Conservation (phyloP, 1,139 yeast genomes). For the Pneumocystis jirovecii region DNA sequence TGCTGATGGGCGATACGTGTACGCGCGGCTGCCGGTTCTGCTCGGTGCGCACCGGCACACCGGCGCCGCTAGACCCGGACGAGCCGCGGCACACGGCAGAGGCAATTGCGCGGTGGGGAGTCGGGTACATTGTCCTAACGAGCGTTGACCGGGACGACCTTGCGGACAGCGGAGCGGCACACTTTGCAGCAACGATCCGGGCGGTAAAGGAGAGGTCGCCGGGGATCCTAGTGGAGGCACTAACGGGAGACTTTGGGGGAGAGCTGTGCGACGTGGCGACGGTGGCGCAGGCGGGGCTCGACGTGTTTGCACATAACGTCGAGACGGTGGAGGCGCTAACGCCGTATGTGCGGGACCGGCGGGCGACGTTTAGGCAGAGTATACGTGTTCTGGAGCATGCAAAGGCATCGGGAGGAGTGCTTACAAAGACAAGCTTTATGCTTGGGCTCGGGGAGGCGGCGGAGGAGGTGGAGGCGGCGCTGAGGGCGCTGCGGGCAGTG, state of each 20-base stretch:
- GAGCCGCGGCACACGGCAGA: slow-evolving; percentile 98
- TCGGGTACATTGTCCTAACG: slow-evolving; percentile 93
- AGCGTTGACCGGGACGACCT: slow-evolving; percentile 97
- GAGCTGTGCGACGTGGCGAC: slow-evolving; percentile 64
- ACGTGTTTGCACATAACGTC: slow-evolving; percentile 91
- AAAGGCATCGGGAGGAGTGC: slow-evolving; percentile 54
- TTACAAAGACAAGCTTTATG: slow-evolving; percentile 93
- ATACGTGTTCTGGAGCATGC: slow-evolving; percentile 65
- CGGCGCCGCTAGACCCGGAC: slow-evolving; percentile 80
- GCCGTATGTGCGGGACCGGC: slow-evolving; percentile 86
- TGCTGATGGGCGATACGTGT: slow-evolving; percentile 97
- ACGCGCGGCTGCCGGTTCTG: slow-evolving; percentile 98
- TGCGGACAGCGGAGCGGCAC: slow-evolving; percentile 83
- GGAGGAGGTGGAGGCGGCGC: slow-evolving; percentile 62
- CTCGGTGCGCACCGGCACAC: slow-evolving; percentile 63
- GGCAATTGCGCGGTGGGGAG: slow-evolving; percentile 95
- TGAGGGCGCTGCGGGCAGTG: slow-evolving; percentile 48
- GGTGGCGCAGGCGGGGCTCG: slow-evolving; percentile 75
- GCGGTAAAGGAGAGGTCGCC: slow-evolving; percentile 81
- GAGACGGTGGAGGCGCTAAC: slow-evolving; percentile 94
- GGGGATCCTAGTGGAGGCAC: slow-evolving; percentile 78
- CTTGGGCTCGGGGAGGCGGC: slow-evolving; percentile 94
- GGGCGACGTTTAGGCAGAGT: slow-evolving; percentile 90
- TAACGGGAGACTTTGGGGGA: slow-evolving; percentile 93
- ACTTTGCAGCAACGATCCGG: slow-evolving; percentile 74